phyloP scores from a whole-genome alignment of 2,329 filamentous ascomycete genomes.

The Aspergillus sp. region DNA sequence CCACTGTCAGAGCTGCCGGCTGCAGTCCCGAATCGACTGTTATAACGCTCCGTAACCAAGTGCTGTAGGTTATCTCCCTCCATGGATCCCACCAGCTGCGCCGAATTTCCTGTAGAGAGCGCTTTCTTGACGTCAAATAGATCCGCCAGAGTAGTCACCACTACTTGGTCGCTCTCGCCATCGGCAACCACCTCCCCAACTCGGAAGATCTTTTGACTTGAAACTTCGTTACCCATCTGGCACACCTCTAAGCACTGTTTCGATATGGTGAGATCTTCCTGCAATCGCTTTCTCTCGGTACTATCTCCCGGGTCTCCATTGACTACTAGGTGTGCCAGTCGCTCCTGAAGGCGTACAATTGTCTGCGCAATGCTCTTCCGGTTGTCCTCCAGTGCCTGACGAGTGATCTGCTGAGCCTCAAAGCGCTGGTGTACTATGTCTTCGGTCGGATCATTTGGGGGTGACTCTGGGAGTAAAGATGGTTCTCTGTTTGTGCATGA shows the following conservation, averaged over 20 bases:
- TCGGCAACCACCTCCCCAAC: slow-evolving; percentile 41
- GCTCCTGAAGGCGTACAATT: slow-evolving; percentile 35
- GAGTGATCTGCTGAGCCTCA: slow-evolving; percentile 35
- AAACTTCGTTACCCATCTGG: slow-evolving; percentile 34
- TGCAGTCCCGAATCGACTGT: slow-evolving; percentile 27
- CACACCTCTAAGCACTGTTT: slow-evolving; percentile 43
- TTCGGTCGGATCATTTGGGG: slow-evolving; percentile 2
- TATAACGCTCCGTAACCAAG: slow-evolving; percentile 29
- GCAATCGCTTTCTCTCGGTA: slow-evolving; percentile 29
- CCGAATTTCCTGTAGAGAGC: slow-evolving; percentile 33
- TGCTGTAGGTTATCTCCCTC: slow-evolving; percentile 28
- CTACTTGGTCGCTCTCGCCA: slow-evolving; percentile 41
- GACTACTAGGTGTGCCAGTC: slow-evolving; percentile 26
- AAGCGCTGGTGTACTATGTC: slow-evolving; percentile 23
- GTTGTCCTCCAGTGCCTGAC: slow-evolving; percentile 31
- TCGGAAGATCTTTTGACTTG: slow-evolving; percentile 34
- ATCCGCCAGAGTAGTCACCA: slow-evolving; percentile 45
- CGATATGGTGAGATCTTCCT: slow-evolving; percentile 35
- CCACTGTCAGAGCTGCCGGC: not conserved
- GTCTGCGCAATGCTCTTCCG: slow-evolving; percentile 31
- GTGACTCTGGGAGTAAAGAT: slow-evolving; percentile 15
- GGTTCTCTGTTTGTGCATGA: slow-evolving; percentile 31
- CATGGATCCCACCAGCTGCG: slow-evolving; percentile 41
- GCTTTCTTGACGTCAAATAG: slow-evolving; percentile 44
- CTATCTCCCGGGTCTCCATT: slow-evolving; percentile 17